Percentiles rank a stretch among this genome's conserved stretches.
phyloP scores from a whole-genome alignment of 768 basidiomycete species.

The Boletus pseudo-olivaceus region DNA sequence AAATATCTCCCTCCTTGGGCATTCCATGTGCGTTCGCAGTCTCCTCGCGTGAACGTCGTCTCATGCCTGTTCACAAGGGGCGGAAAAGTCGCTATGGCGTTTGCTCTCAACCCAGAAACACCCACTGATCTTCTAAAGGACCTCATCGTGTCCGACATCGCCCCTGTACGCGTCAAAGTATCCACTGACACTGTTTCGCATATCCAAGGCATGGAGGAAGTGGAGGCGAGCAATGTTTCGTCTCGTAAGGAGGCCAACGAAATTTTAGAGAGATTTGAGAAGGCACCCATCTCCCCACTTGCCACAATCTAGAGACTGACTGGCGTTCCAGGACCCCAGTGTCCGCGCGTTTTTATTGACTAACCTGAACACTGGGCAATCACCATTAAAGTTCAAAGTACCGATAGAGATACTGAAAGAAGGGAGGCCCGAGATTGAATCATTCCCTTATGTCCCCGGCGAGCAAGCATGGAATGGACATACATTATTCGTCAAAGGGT shows the following conservation, averaged over 20 bases:
- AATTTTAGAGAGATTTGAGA: conserved; percentile 58
- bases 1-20: conserved; percentile 75
- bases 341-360: conserved; percentile 85
- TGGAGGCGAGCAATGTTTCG: conserved; percentile 56
- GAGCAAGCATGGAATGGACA: conserved; percentile 53
- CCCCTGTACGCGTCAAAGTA: conserved; percentile 57
- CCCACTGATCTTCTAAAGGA: conserved; percentile 43
- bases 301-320: conserved; percentile 1
- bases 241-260: conserved; percentile 69
- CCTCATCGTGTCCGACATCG: conserved; percentile 79
- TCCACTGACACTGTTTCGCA: conserved; percentile 67
- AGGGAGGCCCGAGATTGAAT: conserved; percentile 65
- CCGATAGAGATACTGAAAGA: conserved; percentile 64
- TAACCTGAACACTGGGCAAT: conserved; percentile 51
- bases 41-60: not conserved
- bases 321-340: conserved; percentile 53
- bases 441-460: conserved; percentile 68
- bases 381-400: conserved; percentile 61
- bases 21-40: conserved; percentile 70
- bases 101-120: conserved; percentile 49
- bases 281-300: conserved; percentile 38
- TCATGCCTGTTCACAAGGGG: conserved; percentile 52
- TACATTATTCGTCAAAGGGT: conserved; percentile 75
- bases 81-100: conserved; percentile 76
- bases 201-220: conserved; percentile 66